Evolutionary conservation across 805 yeast genomes (phyloP).

Genomic region (Sugiyamaella marilandica): DNA sequence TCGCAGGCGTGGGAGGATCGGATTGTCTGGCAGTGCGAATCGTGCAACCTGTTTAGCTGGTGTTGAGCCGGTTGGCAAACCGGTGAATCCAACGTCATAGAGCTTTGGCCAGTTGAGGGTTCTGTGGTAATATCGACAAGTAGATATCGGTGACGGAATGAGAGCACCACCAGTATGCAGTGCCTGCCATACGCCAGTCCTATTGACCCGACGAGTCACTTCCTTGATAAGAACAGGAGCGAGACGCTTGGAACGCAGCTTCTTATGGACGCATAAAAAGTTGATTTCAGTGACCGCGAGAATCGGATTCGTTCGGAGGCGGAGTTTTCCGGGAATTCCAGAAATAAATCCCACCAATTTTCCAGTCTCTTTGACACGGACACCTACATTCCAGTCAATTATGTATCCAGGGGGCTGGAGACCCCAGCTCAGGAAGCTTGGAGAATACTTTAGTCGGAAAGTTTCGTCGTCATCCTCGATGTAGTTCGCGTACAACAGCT

Average conservation of each 20-base stretch:
- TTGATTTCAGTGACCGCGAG: conserved; percentile 69
- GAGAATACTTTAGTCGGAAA: conserved; percentile 84
- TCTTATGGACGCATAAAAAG: conserved; percentile 90
- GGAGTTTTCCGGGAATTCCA: conserved; percentile 74
- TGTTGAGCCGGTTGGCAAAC: conserved; percentile 67
- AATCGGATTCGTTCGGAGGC: conserved; percentile 51
- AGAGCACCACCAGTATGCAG: conserved; percentile 89
- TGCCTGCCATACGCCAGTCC: conserved; percentile 88
- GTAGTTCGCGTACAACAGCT: conserved; percentile 78
- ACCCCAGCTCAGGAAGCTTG: conserved; percentile 86
- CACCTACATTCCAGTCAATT: conserved; percentile 89
- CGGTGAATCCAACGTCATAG: conserved; percentile 84
- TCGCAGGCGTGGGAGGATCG: conserved; percentile 53
- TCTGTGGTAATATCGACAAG: conserved; percentile 88
- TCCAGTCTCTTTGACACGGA: conserved; percentile 69
- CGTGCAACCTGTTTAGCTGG: conserved; percentile 59
- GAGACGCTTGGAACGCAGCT: conserved; percentile 84
- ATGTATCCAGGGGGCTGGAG: conserved; percentile 90
- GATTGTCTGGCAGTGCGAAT: conserved; percentile 50
- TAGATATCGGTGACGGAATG: conserved; percentile 86
- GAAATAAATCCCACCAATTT: conserved; percentile 88
- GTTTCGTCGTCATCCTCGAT: conserved; percentile 92
- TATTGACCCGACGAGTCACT: conserved; percentile 87
- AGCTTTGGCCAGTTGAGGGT: conserved; percentile 89
- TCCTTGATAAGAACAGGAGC: conserved; percentile 94